Conservation (phyloP, 176 grass and related monocot species). For the Panicum miliaceum region DNA sequence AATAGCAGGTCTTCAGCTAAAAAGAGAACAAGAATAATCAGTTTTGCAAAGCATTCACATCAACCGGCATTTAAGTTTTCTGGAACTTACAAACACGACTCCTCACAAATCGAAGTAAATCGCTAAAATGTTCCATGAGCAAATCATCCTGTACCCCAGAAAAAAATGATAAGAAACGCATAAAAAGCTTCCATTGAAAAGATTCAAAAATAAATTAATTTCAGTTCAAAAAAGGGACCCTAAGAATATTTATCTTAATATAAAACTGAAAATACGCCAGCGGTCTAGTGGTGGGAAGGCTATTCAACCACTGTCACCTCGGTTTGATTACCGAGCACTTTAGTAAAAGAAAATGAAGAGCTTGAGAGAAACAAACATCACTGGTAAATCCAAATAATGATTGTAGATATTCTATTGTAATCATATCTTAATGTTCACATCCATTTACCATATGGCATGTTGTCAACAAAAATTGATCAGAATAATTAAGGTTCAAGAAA, state of each 20-base stretch:
- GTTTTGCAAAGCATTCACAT: slow-evolving; percentile 24
- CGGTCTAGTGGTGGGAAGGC: neutral
- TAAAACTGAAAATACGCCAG: neutral
- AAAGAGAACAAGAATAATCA: slow-evolving; percentile 38
- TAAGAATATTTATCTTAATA: neutral
- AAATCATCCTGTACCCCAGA: slow-evolving; percentile 73
- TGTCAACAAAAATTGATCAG: neutral
- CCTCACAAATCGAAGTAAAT: slow-evolving; percentile 76
- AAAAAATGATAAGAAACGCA: slow-evolving; percentile 26
- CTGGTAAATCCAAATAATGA: neutral
- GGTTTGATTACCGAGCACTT: neutral
- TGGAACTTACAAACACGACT: slow-evolving; percentile 63
- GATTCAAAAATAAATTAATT: neutral
- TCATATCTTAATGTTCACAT: neutral
- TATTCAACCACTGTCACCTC: neutral
- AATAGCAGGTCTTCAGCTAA: slow-evolving; percentile 79
- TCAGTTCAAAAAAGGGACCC: slow-evolving; percentile 5
- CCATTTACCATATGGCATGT: neutral
- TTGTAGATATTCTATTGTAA: neutral
- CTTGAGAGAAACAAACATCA: neutral
- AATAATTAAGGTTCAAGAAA: slow-evolving; percentile 16
- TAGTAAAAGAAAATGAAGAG: neutral
- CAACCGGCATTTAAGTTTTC: slow-evolving; percentile 25
- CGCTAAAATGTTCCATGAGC: slow-evolving; percentile 82
- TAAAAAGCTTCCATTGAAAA: neutral